Conservation (phyloP, 1,284 basidiomycete genomes). For the Ganoderma lingzhi region DNA sequence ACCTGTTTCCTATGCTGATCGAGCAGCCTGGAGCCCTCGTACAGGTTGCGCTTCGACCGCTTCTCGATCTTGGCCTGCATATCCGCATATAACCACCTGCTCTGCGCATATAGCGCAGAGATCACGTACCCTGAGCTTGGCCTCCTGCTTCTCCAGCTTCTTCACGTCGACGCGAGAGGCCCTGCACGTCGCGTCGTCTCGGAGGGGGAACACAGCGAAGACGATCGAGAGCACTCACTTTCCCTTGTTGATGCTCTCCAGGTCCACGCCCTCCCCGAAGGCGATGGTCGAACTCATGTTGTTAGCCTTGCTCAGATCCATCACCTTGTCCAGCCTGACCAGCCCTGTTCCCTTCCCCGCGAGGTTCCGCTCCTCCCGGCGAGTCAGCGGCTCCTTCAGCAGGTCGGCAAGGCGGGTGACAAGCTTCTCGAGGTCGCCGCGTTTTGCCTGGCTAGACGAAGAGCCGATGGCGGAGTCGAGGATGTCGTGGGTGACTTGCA, state of each 20-base stretch:
- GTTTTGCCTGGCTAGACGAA: constrained; percentile 36
- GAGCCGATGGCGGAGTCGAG: constrained; percentile 67
- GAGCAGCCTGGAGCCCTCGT: constrained; percentile 95
- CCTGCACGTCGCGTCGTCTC: constrained; percentile 47
- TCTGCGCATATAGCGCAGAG: background rate
- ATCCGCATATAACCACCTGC: background rate
- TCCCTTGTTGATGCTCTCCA: constrained; percentile 94
- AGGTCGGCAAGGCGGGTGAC: constrained; percentile 73
- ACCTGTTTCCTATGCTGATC: constrained; percentile 93
- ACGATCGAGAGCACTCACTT: constrained; percentile 65
- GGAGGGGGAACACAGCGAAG: background rate
- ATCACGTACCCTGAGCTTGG: constrained; percentile 82
- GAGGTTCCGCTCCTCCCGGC: constrained; percentile 61
- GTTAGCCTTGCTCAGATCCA: constrained; percentile 92
- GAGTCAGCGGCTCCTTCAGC: constrained; percentile 69
- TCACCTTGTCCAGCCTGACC: constrained; percentile 89
- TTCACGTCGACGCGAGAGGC: constrained; percentile 97
- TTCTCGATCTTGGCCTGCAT: constrained; percentile 95
- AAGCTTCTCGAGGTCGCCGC: constrained; percentile 59
- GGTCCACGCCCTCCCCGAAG: constrained; percentile 87
- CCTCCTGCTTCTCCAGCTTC: constrained; percentile 98
- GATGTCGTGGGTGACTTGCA: constrained; percentile 81
- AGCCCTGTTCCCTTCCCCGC: constrained; percentile 61
- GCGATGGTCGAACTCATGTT: constrained; percentile 88
- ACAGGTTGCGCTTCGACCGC: constrained; percentile 86